phyloP scores from a whole-genome alignment of 2,329 filamentous ascomycete species.

The Diplodia sapinea region DNA sequence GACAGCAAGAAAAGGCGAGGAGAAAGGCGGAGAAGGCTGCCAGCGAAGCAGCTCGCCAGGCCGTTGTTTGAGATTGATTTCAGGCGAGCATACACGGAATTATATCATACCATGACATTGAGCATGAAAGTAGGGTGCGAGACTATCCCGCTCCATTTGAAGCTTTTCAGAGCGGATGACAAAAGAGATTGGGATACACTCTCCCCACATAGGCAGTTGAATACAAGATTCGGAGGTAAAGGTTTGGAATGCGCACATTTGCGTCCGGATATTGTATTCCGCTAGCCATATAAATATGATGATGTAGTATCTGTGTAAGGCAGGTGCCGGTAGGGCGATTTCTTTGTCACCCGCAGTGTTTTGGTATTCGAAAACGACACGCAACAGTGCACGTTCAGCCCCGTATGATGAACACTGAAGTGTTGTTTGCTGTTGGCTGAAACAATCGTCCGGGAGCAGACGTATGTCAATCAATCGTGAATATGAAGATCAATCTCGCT shows the following conservation, averaged over 20 bases:
- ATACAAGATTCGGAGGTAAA: too few species aligned
- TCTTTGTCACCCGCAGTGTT: too few species aligned
- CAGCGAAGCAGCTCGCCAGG: conserved; percentile 34
- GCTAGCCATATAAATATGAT: too few species aligned
- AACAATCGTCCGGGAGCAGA: not conserved
- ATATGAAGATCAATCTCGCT: conserved; percentile 23
- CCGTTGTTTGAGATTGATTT: conserved; percentile 12
- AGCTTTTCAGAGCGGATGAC: not conserved
- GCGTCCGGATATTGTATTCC: too few species aligned
- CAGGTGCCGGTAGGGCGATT: too few species aligned
- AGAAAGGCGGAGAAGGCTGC: conserved; percentile 68
- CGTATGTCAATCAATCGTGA: conserved; percentile 3
- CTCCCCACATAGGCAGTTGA: too few species aligned
- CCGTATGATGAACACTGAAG: not conserved
- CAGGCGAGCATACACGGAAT: not conserved
- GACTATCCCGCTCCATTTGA: not conserved
- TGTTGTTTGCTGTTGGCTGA: not conserved
- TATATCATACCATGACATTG: not conserved
- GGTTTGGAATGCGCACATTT: too few species aligned
- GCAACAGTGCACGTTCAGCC: not conserved
- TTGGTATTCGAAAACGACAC: not conserved
- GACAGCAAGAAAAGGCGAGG: conserved; percentile 72
- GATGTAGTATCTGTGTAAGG: too few species aligned
- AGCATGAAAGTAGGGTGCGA: not conserved
- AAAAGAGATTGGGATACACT: too few species aligned